Evolutionary conservation across 192 early-diverging fungal genomes (phyloP).

Genomic region (Entophlyctis luteolus): DNA sequence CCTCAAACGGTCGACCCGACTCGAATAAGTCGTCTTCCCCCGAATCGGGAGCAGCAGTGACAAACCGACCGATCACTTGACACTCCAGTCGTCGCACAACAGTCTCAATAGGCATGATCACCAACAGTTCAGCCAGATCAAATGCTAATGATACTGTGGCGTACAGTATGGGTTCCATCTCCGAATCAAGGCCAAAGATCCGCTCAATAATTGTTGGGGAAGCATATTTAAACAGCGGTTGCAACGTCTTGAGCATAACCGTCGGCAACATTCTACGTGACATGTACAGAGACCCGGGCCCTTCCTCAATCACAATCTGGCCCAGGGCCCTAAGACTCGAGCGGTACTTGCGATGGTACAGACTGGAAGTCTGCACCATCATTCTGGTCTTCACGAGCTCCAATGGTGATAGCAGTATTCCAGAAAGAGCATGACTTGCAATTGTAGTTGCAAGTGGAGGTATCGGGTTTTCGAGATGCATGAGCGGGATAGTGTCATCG

Average conservation of each 20-base stretch:
- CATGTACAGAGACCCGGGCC: conserved; percentile 64
- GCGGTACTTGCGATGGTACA: conserved; percentile 80
- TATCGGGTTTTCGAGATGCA: conserved; percentile 21
- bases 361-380: conserved; percentile 78
- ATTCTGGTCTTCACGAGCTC: conserved; percentile 84
- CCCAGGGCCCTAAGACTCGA: conserved; percentile 55
- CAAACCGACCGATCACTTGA: conserved; percentile 48
- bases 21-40: background rate
- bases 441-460: conserved; percentile 57
- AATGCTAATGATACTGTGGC: conserved; percentile 53
- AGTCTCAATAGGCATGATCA: conserved; percentile 84
- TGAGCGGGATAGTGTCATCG: conserved; percentile 23
- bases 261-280: conserved; percentile 74
- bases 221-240: conserved; percentile 66
- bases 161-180: conserved; percentile 27
- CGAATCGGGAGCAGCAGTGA: background rate
- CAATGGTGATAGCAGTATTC: conserved; percentile 78
- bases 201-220: conserved; percentile 64
- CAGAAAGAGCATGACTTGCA: conserved; percentile 70
- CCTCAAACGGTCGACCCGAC: conserved; percentile 25
- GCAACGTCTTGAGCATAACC: conserved; percentile 69
- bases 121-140: conserved; percentile 63
- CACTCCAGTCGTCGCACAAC: conserved; percentile 77
- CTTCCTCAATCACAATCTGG: conserved; percentile 82
- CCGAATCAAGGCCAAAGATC: conserved; percentile 48